phyloP scores from a whole-genome alignment of 2,329 filamentous ascomycete genomes.

The Iodosphaeria phyllophila region DNA sequence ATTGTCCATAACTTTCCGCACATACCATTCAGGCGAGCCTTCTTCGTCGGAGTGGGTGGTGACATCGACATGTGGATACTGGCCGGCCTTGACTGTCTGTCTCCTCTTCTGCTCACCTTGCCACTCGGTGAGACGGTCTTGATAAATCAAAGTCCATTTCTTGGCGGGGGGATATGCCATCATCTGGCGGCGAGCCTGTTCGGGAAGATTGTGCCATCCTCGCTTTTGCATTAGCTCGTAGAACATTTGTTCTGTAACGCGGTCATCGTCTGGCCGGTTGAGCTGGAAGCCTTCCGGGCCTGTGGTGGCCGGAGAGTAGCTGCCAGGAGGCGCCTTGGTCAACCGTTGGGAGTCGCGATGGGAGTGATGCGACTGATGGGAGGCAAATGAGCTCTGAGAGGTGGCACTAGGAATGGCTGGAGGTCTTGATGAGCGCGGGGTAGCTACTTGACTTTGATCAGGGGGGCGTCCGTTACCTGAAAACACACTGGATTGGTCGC shows the following conservation, averaged over 20 bases:
- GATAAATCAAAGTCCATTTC: slow-evolving; percentile 94
- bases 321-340: slow-evolving; percentile 22
- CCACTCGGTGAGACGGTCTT: slow-evolving; percentile 83
- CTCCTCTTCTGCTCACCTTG: slow-evolving; percentile 87
- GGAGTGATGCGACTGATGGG: slow-evolving; percentile 24
- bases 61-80: slow-evolving; percentile 51
- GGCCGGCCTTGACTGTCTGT: slow-evolving; percentile 52
- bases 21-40: slow-evolving; percentile 94
- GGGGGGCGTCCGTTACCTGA: slow-evolving; percentile 32
- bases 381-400: slow-evolving; percentile 34
- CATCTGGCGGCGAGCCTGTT: slow-evolving; percentile 91
- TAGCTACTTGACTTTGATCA: slow-evolving; percentile 17
- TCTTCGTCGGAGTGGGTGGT: slow-evolving; percentile 77
- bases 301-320: slow-evolving; percentile 5
- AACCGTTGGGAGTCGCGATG: slow-evolving; percentile 37
- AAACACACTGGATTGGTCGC: slow-evolving; percentile 34
- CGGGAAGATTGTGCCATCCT: slow-evolving; percentile 91
- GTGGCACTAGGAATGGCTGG: slow-evolving; percentile 34
- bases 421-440: slow-evolving; percentile 26
- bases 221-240: slow-evolving; percentile 89
- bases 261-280: slow-evolving; percentile 59
- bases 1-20: slow-evolving; percentile 92
- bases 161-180: slow-evolving; percentile 83
- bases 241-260: slow-evolving; percentile 79
- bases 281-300: slow-evolving; percentile 38